Evolutionary conservation across 2,329 filamentous ascomycete species (phyloP), one percentile per base, ranked within the genome.

Genomic region (Nemania bipapillata): DNA sequence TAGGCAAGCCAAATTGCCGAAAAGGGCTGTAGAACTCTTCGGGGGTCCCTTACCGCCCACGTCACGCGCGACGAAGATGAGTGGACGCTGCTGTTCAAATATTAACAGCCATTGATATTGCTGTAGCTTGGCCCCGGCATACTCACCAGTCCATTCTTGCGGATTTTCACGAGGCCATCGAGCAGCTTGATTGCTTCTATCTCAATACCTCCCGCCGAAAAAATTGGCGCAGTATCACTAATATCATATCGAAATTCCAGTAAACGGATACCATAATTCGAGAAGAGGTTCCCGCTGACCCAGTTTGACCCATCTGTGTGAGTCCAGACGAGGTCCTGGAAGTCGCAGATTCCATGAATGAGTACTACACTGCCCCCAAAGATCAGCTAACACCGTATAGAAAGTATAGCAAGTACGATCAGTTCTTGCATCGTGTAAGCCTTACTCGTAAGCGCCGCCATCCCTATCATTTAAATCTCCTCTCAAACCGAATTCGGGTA

Each of bases 211-310:
- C 35, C 26, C 3, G 56, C n/a, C n/a, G n/a, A 59, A 24, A 32
- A 59, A 3, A 59, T 32, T 15, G 56, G 56, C 4, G 56, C 56
- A 1, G 28, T 35, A 12, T 59, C 28, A 6, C 42, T 49, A 11
- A 59, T 35, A 49, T 49, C 56, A 26, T 59, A 59, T 32, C 56
- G 56, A 24, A 59, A 59, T 22, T 59, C 56, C 11, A 59, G 20
- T 40, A 59, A 2, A 35, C 32, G 30, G 8, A 49, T 24, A 1
- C 24, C 20, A 8, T 24, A 12, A 8, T 59, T 20, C 3, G 4
- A 6, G 15, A 45, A 42, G 11, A 59, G 24, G 2, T 35, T 4
- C 17, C n/a, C 15, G 12, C 24, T 32, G 11, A 59, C 56, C 56
- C 56, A 59, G 22, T 49, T 59, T 22, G 22, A 35, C 35, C 17